Evolutionary conservation across 352 stramenopile genomes (phyloP), one percentile per base, ranked within the genome.

Genomic region (Phytophthora vignae): DNA sequence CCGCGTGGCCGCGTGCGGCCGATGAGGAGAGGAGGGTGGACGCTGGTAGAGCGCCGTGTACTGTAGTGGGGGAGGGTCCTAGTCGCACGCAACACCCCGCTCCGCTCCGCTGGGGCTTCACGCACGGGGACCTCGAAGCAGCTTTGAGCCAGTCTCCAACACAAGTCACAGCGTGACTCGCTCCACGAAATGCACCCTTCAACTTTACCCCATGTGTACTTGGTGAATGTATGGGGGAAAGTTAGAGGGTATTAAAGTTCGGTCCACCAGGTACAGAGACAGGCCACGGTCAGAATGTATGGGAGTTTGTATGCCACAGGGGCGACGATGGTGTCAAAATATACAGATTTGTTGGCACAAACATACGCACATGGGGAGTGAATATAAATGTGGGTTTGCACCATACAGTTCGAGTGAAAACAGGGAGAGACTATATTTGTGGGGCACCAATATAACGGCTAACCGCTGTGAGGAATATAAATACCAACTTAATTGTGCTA

Each of bases 161-260:
- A 71, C 67, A 74, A 74, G 67, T 74, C 60, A 59, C 60, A 62
- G 60, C 19, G 22, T 74, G 49, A 69, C 59, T 65, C 64, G 63
- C 33, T n/a, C 38, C 38, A 3, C 38, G 38, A 6, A n/a, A 19
- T 9, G 14, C 17, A 15, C 40, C 14, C 40, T 49, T 9, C 4
- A 21, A 49, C 40, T 49, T 49, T 49, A 6, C 40, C 1, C 14
- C 14, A 22, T n/a, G 14, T 21, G 5, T 0, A 8, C 4, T 21
- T 49, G 36, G 36, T 0, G 36, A 11, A 42, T 49, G 40, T 49
- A 49, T 49, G 17, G 40, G 5, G 15, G 40, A 1, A 49, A 49
- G 40, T 49, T 49, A 4, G 0, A n/a, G 40, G 15, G 40, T 49
- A 21, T 19, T 8, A 49, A 19, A 49, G 40, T 49, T 49, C 40